Conservation (phyloP, 2,329 filamentous ascomycete genomes). For the Coniochaeta sp. region DNA sequence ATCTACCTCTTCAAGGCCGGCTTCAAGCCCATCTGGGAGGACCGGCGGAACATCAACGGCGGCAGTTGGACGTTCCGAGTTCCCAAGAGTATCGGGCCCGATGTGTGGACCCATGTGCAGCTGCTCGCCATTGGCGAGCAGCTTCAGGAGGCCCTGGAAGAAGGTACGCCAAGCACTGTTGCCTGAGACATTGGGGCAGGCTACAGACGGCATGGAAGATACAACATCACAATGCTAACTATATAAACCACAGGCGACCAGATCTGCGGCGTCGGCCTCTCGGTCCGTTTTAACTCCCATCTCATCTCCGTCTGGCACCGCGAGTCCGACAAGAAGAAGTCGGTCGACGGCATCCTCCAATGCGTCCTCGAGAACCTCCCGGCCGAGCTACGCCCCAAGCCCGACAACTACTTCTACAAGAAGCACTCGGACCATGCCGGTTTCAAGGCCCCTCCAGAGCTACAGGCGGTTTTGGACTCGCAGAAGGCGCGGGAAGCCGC, state of each 20-base stretch:
- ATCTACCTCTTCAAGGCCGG: slow-evolving; percentile 75
- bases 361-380: slow-evolving; percentile 69
- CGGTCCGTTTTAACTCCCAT: slow-evolving; percentile 81
- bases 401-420: slow-evolving; percentile 75
- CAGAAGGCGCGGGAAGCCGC: slow-evolving; percentile 40
- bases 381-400: slow-evolving; percentile 62
- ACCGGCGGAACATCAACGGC: slow-evolving; percentile 76
- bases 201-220: background rate
- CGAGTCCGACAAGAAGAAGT: slow-evolving; percentile 70
- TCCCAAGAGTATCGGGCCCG: slow-evolving; percentile 62
- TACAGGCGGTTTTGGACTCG: slow-evolving; percentile 50
- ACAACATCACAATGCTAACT: background rate
- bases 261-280: slow-evolving; percentile 82
- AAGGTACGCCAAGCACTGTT: slow-evolving; percentile 39
- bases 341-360: slow-evolving; percentile 65
- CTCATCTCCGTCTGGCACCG: slow-evolving; percentile 93
- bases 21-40: slow-evolving; percentile 74
- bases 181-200: no score
- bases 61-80: slow-evolving; percentile 92
- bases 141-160: slow-evolving; percentile 65
- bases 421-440: slow-evolving; percentile 82
- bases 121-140: slow-evolving; percentile 77
- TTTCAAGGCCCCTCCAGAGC: slow-evolving; percentile 59
- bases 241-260: slow-evolving; percentile 50
- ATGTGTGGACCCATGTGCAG: slow-evolving; percentile 76